phyloP scores from a whole-genome alignment of 75 land plant species.

The Chamaecyparis obtusa region DNA sequence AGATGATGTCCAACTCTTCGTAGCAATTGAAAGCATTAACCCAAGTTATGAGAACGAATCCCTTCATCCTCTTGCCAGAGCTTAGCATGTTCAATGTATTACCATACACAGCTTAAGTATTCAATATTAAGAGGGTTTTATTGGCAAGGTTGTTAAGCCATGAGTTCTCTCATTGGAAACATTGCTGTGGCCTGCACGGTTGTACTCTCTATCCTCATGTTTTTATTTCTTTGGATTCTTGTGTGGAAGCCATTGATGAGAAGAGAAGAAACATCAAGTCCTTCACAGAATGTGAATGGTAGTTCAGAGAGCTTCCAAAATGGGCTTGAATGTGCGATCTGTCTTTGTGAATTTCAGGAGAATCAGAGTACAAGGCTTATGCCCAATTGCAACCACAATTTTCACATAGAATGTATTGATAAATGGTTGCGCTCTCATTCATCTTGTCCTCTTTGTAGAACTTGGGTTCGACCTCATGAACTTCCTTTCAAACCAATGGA shows the following conservation, averaged over 20 bases:
- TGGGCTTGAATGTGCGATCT: conserved; percentile 37
- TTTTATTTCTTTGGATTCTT: background rate
- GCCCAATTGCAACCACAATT: conserved; percentile 52
- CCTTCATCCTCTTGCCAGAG: background rate
- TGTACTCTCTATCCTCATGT: background rate
- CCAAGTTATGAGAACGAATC: background rate
- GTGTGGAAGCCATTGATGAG: background rate
- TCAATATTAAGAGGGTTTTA: background rate
- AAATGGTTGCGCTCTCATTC: conserved; percentile 49
- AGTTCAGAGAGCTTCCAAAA: background rate
- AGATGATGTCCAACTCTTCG: background rate
- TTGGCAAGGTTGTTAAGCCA: background rate
- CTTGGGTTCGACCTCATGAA: conserved; percentile 4
- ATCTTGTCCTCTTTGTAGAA: conserved; percentile 56
- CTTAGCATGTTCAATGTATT: background rate
- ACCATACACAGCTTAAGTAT: background rate
- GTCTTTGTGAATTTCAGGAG: conserved; percentile 39
- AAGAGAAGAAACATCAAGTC: background rate
- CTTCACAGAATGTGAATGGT: background rate
- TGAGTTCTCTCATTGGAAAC: background rate
- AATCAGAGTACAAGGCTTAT: conserved; percentile 30
- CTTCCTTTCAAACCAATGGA: background rate
- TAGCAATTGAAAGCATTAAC: background rate
- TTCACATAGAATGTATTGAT: conserved; percentile 60
- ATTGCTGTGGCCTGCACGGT: background rate